Evolutionary conservation across 2,329 filamentous ascomycete genomes (phyloP).

Genomic region (Pyricularia pennisetigena): DNA sequence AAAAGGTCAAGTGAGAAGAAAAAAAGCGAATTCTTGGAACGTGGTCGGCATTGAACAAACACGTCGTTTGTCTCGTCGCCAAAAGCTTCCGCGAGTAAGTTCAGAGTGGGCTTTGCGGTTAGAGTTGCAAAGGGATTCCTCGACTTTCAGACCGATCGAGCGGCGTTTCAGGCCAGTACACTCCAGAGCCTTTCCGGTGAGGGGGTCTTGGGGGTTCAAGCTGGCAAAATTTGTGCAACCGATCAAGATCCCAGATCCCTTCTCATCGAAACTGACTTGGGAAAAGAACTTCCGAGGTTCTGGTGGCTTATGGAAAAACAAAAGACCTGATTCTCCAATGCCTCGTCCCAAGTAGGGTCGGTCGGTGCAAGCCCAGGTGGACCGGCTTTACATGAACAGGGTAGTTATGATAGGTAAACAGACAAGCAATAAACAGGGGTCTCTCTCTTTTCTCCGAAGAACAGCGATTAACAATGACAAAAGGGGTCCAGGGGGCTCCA

Average conservation of each 20-base stretch:
- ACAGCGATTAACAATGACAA: neutral
- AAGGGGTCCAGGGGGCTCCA: neutral
- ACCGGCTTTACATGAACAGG: neutral
- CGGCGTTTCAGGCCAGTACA: neutral
- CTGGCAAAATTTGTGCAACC: neutral
- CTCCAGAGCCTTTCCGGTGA: neutral
- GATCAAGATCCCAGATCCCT: neutral
- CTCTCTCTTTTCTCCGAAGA: neutral
- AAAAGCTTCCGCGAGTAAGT: constrained; percentile 1
- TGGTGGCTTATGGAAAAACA: neutral
- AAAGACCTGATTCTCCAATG: neutral
- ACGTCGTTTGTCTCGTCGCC: neutral
- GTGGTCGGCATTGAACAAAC: neutral
- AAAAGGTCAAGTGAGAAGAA: neutral
- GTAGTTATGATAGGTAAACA: neutral
- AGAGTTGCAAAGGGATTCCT: neutral
- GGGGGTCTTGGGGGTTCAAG: too few species aligned
- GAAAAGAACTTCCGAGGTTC: neutral
- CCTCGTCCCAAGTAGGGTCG: neutral
- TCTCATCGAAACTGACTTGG: neutral
- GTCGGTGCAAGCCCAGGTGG: neutral
- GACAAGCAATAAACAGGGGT: neutral
- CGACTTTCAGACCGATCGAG: neutral
- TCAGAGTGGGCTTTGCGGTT: neutral
- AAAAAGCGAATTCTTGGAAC: neutral